phyloP scores from a whole-genome alignment of 495 filamentous ascomycete genomes.

The Barbatosphaeria neglecta region DNA sequence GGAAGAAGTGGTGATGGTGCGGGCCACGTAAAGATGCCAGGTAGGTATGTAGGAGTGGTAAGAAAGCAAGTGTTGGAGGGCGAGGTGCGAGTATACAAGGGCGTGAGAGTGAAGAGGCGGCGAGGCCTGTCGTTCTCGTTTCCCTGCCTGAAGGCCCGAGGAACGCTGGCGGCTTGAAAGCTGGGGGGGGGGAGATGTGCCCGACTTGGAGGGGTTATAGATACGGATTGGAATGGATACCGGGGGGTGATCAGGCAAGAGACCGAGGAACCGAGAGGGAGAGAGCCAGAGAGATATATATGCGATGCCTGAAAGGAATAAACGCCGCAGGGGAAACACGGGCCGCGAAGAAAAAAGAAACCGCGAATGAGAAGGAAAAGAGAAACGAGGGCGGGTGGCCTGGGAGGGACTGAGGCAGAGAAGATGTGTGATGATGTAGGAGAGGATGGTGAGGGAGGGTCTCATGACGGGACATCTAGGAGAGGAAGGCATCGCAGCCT shows the following conservation, averaged over 20 bases:
- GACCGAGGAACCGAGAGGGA: background rate
- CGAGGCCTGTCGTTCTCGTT: background rate
- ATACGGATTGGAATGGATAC: background rate
- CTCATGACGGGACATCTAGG: background rate
- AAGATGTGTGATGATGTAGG: background rate
- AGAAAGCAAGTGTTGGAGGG: too few species aligned
- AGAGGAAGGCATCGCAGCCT: constrained; percentile 1
- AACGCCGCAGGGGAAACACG: background rate
- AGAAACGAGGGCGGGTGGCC: background rate
- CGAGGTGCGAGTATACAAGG: background rate
- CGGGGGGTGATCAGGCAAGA: background rate
- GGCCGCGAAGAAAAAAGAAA: background rate
- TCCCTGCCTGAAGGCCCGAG: background rate
- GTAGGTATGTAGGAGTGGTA: too few species aligned
- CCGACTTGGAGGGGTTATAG: background rate
- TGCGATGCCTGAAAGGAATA: background rate
- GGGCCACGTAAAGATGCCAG: too few species aligned
- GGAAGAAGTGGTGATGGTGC: too few species aligned
- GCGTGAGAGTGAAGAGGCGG: background rate
- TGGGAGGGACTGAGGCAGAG: background rate
- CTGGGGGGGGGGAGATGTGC: background rate
- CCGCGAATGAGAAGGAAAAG: background rate
- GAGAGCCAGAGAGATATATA: background rate
- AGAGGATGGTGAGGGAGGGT: background rate
- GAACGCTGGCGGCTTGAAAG: background rate